Evolutionary conservation across 2,329 filamentous ascomycete genomes (phyloP).

Genomic region (Pleomassaria siparia): DNA sequence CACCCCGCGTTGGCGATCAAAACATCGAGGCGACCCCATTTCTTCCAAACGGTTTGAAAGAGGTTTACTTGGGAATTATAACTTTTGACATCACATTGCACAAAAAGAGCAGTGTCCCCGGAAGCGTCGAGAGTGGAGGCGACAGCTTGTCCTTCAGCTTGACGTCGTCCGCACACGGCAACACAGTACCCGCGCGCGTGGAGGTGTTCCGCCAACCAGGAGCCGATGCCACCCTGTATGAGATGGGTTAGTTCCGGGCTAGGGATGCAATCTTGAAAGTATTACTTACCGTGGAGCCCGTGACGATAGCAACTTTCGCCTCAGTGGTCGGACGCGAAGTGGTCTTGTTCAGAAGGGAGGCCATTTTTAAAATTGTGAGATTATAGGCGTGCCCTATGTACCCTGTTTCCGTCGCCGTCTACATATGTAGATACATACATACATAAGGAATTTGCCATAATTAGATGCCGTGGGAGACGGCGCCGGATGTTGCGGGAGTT

Average conservation of each 20-base stretch:
- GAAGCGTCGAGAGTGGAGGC: constrained; percentile 16
- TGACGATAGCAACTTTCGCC: constrained; percentile 43
- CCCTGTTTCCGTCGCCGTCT: constrained; percentile 25
- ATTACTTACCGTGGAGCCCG: constrained; percentile 44
- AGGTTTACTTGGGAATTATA: constrained; percentile 49
- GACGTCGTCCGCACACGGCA: constrained; percentile 45
- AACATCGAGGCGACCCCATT: constrained; percentile 52
- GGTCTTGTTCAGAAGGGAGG: no score
- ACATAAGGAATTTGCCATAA: no score
- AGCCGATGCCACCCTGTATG: constrained; percentile 51
- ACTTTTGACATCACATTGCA: constrained; percentile 48
- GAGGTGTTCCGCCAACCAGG: constrained; percentile 45
- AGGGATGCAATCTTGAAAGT: no score
- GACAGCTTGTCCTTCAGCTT: constrained; percentile 37
- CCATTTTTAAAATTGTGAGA: no score
- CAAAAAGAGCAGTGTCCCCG: constrained; percentile 45
- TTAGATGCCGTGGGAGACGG: no score
- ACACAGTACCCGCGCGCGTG: constrained; percentile 40
- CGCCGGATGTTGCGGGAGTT: no score
- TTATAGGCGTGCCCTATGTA: constrained; percentile 52
- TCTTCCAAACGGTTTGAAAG: constrained; percentile 48
- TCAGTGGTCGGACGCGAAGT: constrained; percentile 5
- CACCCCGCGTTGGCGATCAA: constrained; percentile 56
- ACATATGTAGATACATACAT: no score
- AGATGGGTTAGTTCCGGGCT: constrained; percentile 4